These are phyloP conservation scores for Ceratobasidium sp. DNA, from an alignment of 1,284 basidiomycete species.

Conservation along the genomic window DNA sequence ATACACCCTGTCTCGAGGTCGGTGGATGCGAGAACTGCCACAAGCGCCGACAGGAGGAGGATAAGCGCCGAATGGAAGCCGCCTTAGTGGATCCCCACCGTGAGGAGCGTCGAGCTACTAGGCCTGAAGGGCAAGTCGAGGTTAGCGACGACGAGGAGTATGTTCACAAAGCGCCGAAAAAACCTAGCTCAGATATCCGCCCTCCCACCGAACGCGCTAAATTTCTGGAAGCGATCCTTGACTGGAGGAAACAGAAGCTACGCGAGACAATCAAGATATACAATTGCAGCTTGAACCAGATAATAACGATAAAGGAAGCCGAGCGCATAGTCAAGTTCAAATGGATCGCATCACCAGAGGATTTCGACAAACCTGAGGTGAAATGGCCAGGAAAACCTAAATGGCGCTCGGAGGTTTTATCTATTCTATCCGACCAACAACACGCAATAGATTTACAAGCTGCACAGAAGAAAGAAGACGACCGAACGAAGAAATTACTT, in stretches of 20 bases:
- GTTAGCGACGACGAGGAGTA: neutral
- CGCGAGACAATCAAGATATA: neutral
- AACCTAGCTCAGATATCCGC: no score
- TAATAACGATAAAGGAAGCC: neutral
- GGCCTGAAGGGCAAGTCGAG: neutral
- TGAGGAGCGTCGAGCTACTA: neutral
- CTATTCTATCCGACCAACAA: neutral
- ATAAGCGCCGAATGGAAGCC: neutral
- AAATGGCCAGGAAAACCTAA: neutral
- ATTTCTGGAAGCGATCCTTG: neutral
- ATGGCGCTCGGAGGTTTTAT: neutral
- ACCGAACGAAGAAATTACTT: no score
- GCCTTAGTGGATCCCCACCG: neutral
- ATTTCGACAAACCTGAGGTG: constrained; percentile 11
- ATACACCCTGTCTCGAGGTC: neutral
- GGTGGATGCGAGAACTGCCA: constrained; percentile 7
- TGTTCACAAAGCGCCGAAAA: neutral
- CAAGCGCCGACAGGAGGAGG: neutral
- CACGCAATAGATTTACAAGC: no score
- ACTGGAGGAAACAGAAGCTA: neutral
- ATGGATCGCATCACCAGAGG: neutral
- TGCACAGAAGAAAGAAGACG: no score
- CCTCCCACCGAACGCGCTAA: neutral
- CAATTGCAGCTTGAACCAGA: neutral
- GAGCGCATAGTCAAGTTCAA: neutral